Evolutionary conservation across 129 eudicot species (phyloP).

Genomic region (carrot (Daucus carota)): DH1_v3.0 NC_030388.2:29982501-29983000

Average conservation of each 20-base stretch:
- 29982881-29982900: not conserved
- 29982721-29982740: not conserved
- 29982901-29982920: not conserved
- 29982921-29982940: not conserved
- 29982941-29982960: not conserved
- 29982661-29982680: not conserved
- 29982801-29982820: not conserved
- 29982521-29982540: too few relatives aligned
- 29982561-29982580: slow-evolving; percentile 99
- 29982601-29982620: slow-evolving; percentile 81
- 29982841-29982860: slow-evolving; percentile 2
- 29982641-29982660: slow-evolving; percentile 1
- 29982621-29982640: slow-evolving; percentile 33
- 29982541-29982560: too few relatives aligned
- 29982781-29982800: not conserved
- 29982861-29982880: slow-evolving; percentile 11
- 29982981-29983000: not conserved
- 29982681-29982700: not conserved
- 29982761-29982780: not conserved
- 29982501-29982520: too few relatives aligned
- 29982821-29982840: not conserved
- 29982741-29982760: not conserved
- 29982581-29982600: slow-evolving; percentile 86
- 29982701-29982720: not conserved
- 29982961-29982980: not conserved